A percentile compares a stretch with the other conserved stretches of the same genome.
Conservation (phyloP, 345 rosid genomes). For the Lepidium aucheri region DNA sequence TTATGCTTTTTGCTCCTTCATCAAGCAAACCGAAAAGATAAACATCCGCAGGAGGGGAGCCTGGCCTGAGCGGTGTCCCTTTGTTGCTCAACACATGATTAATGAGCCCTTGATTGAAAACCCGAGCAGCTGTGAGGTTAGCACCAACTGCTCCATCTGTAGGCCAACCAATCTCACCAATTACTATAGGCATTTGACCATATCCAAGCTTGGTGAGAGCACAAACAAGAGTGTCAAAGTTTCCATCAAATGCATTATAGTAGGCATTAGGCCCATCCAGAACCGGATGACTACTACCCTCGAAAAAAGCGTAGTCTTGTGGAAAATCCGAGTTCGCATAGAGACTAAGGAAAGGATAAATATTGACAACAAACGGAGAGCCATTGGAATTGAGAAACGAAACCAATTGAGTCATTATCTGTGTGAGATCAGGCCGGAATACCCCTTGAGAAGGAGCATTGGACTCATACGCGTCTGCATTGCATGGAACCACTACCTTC, state of each 20-base stretch:
- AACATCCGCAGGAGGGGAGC: constrained; percentile 62
- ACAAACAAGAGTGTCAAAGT: constrained; percentile 81
- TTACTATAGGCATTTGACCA: constrained; percentile 80
- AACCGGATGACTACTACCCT: constrained; percentile 76
- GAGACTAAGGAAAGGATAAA: constrained; percentile 92
- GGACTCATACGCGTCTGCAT: constrained; percentile 91
- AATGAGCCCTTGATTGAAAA: constrained; percentile 84
- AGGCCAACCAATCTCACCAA: constrained; percentile 99
- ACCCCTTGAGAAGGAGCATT: constrained; percentile 82
- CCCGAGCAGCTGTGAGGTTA: constrained; percentile 74
- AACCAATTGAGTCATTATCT: constrained; percentile 75
- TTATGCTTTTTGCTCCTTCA: constrained; percentile 75
- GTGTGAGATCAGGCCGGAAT: constrained; percentile 76
- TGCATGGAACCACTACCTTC: constrained; percentile 89
- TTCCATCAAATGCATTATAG: constrained; percentile 88
- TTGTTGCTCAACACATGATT: constrained; percentile 56
- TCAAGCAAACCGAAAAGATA: constrained; percentile 88
- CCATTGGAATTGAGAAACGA: constrained; percentile 83
- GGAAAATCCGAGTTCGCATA: constrained; percentile 89
- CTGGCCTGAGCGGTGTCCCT: constrained; percentile 92
- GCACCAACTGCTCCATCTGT: constrained; percentile 79
- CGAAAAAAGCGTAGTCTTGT: constrained; percentile 87
- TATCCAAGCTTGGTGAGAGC: constrained; percentile 80
- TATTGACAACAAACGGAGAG: constrained; percentile 84
- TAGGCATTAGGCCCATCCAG: constrained; percentile 73